These are phyloP conservation scores for Phymatotrichopsis omnivora DNA, from an alignment of 2,329 filamentous ascomycete genomes.

Conservation along the genomic window DNA sequence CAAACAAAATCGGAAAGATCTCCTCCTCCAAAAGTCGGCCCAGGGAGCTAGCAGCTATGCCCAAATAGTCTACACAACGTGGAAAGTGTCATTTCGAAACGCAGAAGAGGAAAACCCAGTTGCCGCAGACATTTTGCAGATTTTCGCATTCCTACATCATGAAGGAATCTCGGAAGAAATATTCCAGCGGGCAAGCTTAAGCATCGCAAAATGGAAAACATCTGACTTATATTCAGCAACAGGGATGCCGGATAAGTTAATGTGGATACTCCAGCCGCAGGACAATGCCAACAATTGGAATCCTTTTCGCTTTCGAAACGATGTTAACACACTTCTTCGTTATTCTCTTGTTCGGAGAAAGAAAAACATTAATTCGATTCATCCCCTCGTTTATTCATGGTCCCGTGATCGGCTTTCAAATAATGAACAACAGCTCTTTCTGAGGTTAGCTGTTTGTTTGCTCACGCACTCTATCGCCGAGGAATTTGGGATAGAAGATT, in stretches of 20 bases:
- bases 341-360: slow-evolving; percentile 2
- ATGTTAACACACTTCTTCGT: background rate
- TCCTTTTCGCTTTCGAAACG: background rate
- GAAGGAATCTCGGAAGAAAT: slow-evolving; percentile 1
- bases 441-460: background rate
- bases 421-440: slow-evolving; percentile 1
- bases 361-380: slow-evolving; percentile 1
- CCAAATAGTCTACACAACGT: slow-evolving; percentile 30
- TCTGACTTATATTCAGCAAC: no score
- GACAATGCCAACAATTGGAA: background rate
- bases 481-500: no score
- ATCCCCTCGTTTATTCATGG: slow-evolving; percentile 6
- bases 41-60: no score
- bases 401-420: background rate
- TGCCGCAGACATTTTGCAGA: slow-evolving; percentile 6
- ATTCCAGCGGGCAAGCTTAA: background rate
- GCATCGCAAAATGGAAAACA: background rate
- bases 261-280: background rate
- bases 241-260: background rate
- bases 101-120: slow-evolving; percentile 2
- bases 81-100: slow-evolving; percentile 31
- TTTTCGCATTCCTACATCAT: slow-evolving; percentile 12
- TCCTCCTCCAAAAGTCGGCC: no score
- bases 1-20: no score
- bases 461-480: background rate